Evolutionary conservation across 768 basidiomycete species (phyloP).

Genomic region (Tulasnella sp.): DNA sequence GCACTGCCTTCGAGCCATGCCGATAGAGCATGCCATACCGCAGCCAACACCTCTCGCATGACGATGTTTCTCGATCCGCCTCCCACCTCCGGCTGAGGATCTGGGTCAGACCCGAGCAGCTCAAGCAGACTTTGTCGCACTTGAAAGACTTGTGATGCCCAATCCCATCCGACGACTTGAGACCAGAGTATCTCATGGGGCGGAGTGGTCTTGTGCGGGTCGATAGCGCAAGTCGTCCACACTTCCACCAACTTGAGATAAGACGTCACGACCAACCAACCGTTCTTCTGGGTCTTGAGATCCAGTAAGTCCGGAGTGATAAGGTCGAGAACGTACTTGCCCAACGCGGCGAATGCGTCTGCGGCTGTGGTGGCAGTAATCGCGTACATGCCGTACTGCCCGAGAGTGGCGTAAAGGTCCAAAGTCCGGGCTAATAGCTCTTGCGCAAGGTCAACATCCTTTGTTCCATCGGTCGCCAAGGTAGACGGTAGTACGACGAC

Average conservation of each 20-base stretch:
- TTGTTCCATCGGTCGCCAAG: not conserved
- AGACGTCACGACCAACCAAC: not conserved
- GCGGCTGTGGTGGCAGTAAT: conserved; percentile 53
- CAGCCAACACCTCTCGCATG: conserved; percentile 22
- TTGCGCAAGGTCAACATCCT: conserved; percentile 26
- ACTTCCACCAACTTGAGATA: conserved; percentile 46
- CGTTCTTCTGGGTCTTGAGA: not conserved
- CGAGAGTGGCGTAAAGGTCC: conserved; percentile 50
- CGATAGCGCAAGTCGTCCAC: conserved; percentile 77
- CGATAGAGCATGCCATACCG: conserved; percentile 41
- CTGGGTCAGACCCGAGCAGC: not conserved
- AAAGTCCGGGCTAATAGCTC: conserved; percentile 47
- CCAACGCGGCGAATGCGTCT: conserved; percentile 43
- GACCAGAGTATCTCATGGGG: conserved; percentile 85
- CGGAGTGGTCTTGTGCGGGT: conserved; percentile 82
- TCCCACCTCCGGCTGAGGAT: conserved; percentile 20
- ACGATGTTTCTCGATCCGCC: conserved; percentile 12
- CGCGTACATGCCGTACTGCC: conserved; percentile 67
- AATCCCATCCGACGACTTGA: conserved; percentile 67
- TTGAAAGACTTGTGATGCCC: conserved; percentile 46
- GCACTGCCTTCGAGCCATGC: conserved; percentile 70
- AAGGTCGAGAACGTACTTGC: conserved; percentile 16
- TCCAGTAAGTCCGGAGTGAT: not conserved
- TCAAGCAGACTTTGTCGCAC: not conserved
- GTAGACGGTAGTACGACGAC: conserved; percentile 41